Evolutionary conservation across 2,329 filamentous ascomycete species (phyloP).

Genomic region (Trichoderma afroharzianum): DNA sequence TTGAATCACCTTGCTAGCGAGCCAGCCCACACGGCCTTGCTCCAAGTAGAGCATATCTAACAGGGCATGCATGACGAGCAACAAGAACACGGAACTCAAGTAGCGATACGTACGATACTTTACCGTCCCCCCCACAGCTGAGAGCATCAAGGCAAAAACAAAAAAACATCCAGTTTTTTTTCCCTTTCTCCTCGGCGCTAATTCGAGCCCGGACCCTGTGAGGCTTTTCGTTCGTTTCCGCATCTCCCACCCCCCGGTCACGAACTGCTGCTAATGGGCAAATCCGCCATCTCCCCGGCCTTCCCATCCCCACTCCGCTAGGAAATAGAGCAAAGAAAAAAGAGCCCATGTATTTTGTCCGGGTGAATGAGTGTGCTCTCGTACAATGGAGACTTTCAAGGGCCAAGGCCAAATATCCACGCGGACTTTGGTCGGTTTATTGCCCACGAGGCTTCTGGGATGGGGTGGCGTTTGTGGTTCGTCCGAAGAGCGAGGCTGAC

Average conservation of each 20-base stretch:
- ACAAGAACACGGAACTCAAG: too few relatives aligned
- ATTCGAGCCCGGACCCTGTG: background rate
- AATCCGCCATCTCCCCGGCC: slow-evolving; percentile 14
- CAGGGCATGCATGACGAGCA: background rate
- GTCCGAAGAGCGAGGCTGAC: background rate
- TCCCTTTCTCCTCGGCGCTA: background rate
- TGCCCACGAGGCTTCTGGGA: background rate
- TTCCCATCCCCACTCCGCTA: slow-evolving; percentile 10
- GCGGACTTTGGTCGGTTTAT: slow-evolving; percentile 7
- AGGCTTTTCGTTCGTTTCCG: background rate
- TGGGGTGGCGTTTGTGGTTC: background rate
- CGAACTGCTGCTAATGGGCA: background rate
- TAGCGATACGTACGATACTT: background rate
- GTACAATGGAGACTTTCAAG: background rate
- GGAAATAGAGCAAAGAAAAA: background rate
- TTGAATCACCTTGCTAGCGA: background rate
- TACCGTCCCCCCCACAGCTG: background rate
- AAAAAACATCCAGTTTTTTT: background rate
- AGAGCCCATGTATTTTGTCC: background rate
- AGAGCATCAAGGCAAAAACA: background rate
- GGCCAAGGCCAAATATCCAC: background rate
- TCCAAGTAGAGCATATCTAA: background rate
- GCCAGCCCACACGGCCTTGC: background rate
- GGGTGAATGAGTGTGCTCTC: background rate
- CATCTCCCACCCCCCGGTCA: background rate